These are phyloP conservation scores for Cercospora nicotianae DNA, from an alignment of 2,329 filamentous ascomycete genomes.

Conservation along the genomic window DNA sequence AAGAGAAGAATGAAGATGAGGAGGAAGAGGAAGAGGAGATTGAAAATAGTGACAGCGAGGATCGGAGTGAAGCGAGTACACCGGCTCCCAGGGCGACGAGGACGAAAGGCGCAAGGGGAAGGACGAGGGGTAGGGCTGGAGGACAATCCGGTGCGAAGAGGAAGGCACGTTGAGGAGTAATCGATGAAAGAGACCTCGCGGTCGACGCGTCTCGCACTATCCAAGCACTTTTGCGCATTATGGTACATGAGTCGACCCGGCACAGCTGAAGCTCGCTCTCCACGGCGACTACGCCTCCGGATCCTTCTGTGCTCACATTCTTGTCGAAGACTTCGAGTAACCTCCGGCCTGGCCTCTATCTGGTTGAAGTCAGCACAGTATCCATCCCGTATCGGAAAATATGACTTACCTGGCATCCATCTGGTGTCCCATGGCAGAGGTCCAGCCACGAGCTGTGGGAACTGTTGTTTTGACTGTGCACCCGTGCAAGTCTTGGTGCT, in stretches of 20 bases:
- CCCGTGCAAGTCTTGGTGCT: not conserved
- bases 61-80: conserved; percentile 24
- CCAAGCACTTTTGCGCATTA: not conserved
- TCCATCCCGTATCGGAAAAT: not conserved
- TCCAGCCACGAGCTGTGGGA: not conserved
- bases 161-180: not conserved
- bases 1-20: conserved; percentile 30
- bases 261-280: not conserved
- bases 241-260: not conserved
- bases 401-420: not conserved
- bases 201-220: not conserved
- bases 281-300: not conserved
- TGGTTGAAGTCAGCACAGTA: not conserved
- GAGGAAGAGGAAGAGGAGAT: conserved; percentile 28
- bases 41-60: conserved; percentile 27
- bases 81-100: conserved; percentile 16
- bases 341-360: not conserved
- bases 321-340: not conserved
- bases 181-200: not conserved
- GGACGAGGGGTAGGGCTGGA: not conserved
- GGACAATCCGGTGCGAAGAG: not conserved
- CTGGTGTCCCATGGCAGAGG: not conserved
- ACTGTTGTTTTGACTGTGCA: not conserved
- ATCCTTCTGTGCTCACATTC: not conserved
- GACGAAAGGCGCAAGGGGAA: conserved; percentile 16